Conservation (phyloP, 495 filamentous ascomycete genomes). For the Hyaloscypha finlandica region DNA sequence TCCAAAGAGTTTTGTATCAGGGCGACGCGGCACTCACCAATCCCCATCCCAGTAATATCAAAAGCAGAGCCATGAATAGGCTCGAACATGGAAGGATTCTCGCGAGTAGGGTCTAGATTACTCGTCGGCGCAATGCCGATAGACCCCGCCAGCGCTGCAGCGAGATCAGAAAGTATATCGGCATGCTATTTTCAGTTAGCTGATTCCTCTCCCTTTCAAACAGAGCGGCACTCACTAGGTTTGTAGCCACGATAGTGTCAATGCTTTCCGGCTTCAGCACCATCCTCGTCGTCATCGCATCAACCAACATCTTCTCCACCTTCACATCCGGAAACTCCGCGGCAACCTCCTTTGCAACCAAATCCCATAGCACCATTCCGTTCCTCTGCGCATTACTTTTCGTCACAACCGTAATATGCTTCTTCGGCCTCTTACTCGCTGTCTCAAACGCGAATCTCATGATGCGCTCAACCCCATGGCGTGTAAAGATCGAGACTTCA, state of each 20-base stretch:
- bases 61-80: slow-evolving; percentile 77
- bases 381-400: slow-evolving; percentile 62
- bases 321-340: slow-evolving; percentile 51
- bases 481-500: slow-evolving; percentile 57
- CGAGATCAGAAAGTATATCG: slow-evolving; percentile 64
- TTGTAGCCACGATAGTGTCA: slow-evolving; percentile 60
- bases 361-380: slow-evolving; percentile 61
- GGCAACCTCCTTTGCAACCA: slow-evolving; percentile 48
- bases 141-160: slow-evolving; percentile 83
- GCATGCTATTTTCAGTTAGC: slow-evolving; percentile 38
- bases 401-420: slow-evolving; percentile 57
- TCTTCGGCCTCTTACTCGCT: slow-evolving; percentile 46
- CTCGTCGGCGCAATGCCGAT: slow-evolving; percentile 77
- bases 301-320: slow-evolving; percentile 60
- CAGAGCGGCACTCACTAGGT: slow-evolving; percentile 34
- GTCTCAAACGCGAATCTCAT: slow-evolving; percentile 59
- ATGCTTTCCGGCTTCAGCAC: slow-evolving; percentile 53
- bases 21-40: slow-evolving; percentile 27
- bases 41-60: slow-evolving; percentile 70
- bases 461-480: slow-evolving; percentile 53
- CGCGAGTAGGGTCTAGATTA: slow-evolving; percentile 65
- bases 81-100: slow-evolving; percentile 79
- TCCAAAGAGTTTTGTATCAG: neutral
- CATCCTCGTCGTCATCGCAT: slow-evolving; percentile 62
- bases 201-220: neutral